Percentiles rank a stretch among this genome's conserved stretches.
Conservation (phyloP, 208 protist species). For the Trypanosoma congolense region DNA sequence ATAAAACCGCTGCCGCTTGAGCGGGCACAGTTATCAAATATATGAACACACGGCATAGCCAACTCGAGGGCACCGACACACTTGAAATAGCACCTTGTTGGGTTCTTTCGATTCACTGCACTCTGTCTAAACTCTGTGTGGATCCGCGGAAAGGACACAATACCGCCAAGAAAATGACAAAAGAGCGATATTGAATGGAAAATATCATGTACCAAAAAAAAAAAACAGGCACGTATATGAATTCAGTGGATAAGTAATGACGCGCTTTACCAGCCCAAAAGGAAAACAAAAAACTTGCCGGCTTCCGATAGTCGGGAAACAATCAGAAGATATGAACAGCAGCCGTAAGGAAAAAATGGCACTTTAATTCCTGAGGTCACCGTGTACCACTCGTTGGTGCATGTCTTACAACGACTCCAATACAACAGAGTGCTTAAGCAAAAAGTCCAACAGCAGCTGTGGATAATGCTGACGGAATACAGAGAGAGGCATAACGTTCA, state of each 20-base stretch:
- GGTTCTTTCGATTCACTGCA: too few relatives aligned
- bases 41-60: constrained; percentile 18
- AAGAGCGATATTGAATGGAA: too few relatives aligned
- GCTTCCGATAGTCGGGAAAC: too few relatives aligned
- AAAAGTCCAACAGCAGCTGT: constrained; percentile 74
- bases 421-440: constrained; percentile 56
- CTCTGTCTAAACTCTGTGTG: too few relatives aligned
- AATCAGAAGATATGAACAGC: too few relatives aligned
- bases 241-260: too few relatives aligned
- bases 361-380: too few relatives aligned
- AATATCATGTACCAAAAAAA: too few relatives aligned
- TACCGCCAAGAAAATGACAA: not conserved
- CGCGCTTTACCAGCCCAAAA: constrained; percentile 1
- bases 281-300: constrained; percentile 5
- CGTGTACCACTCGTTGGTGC: too few relatives aligned
- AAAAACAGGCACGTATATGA: constrained; percentile 6
- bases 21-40: constrained; percentile 8
- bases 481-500: constrained; percentile 64
- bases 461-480: constrained; percentile 70
- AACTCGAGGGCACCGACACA: not conserved
- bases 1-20: constrained; percentile 24
- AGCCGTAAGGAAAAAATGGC: too few relatives aligned
- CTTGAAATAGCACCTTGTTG: too few relatives aligned
- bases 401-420: constrained; percentile 34
- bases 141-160: not conserved